These are phyloP conservation scores for Geotrichum macrosporum DNA, from an alignment of 1,139 yeast genomes.

Conservation along the genomic window DNA sequence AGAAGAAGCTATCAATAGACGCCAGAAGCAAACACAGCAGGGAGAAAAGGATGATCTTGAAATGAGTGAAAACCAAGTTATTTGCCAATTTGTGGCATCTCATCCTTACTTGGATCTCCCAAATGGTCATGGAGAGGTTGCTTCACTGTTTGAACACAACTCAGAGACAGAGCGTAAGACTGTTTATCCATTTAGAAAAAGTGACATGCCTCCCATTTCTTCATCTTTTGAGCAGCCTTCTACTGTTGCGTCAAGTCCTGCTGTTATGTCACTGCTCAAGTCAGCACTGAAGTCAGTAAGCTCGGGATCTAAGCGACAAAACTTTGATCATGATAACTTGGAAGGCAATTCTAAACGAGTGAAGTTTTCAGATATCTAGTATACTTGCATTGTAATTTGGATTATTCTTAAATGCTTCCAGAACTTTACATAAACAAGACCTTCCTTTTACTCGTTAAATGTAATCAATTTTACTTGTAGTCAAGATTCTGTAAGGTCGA, in stretches of 20 bases:
- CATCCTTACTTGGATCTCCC: slow-evolving; percentile 15
- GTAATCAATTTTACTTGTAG: too few relatives aligned
- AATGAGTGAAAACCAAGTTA: slow-evolving; percentile 13
- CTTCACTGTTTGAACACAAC: background rate
- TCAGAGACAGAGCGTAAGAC: background rate
- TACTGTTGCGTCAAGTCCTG: background rate
- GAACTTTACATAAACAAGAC: background rate
- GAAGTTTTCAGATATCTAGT: too few relatives aligned
- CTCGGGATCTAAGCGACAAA: background rate
- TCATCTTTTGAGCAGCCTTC: background rate
- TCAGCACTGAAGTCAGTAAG: background rate
- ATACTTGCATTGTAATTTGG: too few relatives aligned
- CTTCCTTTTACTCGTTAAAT: too few relatives aligned
- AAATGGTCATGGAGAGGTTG: background rate
- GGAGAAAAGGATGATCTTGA: background rate
- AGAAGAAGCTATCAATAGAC: slow-evolving; percentile 49
- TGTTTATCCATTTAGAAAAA: slow-evolving; percentile 4
- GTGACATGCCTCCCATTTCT: background rate
- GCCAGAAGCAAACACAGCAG: slow-evolving; percentile 3
- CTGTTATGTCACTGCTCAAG: background rate
- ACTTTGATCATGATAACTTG: background rate
- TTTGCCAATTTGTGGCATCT: slow-evolving; percentile 10
- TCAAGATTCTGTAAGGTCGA: too few relatives aligned
- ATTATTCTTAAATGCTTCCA: background rate
- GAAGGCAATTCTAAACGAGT: slow-evolving; percentile 1